Evolutionary conservation across 2,329 filamentous ascomycete species (phyloP).

Genomic region (Colletotrichum sp.): DNA sequence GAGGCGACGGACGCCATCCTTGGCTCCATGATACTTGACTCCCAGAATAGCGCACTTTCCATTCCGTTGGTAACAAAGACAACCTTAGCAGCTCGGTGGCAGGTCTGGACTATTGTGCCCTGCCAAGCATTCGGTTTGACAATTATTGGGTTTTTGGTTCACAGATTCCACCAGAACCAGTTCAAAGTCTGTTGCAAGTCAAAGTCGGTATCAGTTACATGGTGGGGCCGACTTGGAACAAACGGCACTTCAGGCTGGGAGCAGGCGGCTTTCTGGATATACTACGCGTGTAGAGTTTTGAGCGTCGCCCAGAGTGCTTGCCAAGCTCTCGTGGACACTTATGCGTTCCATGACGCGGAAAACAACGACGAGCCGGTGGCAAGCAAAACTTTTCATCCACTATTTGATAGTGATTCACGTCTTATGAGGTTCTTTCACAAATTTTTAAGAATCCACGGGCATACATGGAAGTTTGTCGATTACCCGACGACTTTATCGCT

Average conservation of each 20-base stretch:
- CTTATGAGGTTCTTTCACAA: accelerated
- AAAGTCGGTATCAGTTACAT: too few species aligned
- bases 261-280: background rate
- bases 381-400: background rate
- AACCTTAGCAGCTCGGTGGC: background rate
- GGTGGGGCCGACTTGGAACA: background rate
- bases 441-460: accelerated
- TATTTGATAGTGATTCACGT: accelerated
- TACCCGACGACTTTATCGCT: background rate
- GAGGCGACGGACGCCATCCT: background rate
- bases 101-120: background rate
- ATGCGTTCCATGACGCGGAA: background rate
- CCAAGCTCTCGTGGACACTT: background rate
- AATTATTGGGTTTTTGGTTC: background rate
- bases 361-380: accelerated
- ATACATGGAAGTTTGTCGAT: background rate
- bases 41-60: background rate
- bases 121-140: background rate
- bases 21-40: background rate
- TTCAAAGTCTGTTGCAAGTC: background rate
- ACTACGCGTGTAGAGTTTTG: background rate
- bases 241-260: background rate
- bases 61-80: background rate
- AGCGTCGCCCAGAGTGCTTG: background rate
- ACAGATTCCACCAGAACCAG: background rate